Conservation (phyloP, 805 yeast genomes). For the Lachancea sp. region DNA sequence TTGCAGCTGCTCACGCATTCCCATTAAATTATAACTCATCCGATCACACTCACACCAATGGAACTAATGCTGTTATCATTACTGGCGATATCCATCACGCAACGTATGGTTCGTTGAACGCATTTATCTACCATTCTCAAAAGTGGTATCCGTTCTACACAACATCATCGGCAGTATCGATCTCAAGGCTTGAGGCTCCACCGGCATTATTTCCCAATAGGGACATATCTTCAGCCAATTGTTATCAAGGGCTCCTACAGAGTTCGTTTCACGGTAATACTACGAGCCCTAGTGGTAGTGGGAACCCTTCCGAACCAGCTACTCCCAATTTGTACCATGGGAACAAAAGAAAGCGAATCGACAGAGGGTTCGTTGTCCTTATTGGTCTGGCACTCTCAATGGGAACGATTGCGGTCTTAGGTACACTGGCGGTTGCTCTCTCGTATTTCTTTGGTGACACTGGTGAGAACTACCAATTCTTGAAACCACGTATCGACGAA, state of each 20-base stretch:
- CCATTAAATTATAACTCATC: neutral
- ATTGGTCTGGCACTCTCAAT: conserved; percentile 63
- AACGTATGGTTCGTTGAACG: conserved; percentile 29
- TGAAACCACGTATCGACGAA: conserved; percentile 53
- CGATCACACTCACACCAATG: neutral
- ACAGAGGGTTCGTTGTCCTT: conserved; percentile 60
- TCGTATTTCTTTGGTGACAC: conserved; percentile 34
- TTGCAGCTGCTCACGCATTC: neutral
- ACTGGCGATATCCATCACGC: conserved; percentile 36
- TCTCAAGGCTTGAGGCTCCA: neutral
- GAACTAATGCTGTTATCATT: conserved; percentile 19
- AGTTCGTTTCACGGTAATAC: conserved; percentile 6
- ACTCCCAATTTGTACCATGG: conserved; percentile 14
- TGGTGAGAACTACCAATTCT: conserved; percentile 38
- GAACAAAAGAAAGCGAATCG: conserved; percentile 22
- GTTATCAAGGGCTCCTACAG: conserved; percentile 22
- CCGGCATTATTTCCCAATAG: conserved; percentile 31
- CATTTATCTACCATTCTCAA: conserved; percentile 18
- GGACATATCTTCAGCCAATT: conserved; percentile 32
- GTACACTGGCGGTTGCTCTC: conserved; percentile 34
- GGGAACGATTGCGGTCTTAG: conserved; percentile 41
- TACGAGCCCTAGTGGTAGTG: conserved; percentile 11
- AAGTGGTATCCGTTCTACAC: conserved; percentile 25
- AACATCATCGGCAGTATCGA: neutral
- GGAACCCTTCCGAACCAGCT: conserved; percentile 14